Percentiles rank a stretch among this genome's conserved stretches.
Evolutionary conservation across 2,329 filamentous ascomycete genomes (phyloP).

Genomic region (Xylaria sp.): DNA sequence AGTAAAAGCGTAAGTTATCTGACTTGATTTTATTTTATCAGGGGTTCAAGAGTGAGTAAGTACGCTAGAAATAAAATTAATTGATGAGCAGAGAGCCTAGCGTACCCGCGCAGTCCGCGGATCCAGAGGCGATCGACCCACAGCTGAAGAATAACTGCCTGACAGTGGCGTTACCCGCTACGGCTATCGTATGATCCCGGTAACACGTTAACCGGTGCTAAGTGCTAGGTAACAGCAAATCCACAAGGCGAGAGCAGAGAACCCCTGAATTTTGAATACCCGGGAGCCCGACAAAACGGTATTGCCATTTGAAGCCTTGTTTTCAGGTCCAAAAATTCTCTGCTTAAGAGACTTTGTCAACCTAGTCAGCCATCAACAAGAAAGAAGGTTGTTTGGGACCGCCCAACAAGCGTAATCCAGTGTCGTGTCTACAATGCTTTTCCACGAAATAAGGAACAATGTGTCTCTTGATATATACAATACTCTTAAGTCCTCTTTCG

Average conservation of each 20-base stretch:
- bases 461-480: constrained; percentile 20
- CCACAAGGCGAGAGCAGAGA: background rate
- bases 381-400: background rate
- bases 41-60: constrained; percentile 31
- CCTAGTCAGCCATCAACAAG: background rate
- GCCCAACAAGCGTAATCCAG: background rate
- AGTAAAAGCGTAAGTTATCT: constrained; percentile 10
- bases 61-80: constrained; percentile 37
- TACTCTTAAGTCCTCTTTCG: constrained; percentile 7
- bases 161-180: constrained; percentile 45
- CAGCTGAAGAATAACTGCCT: constrained; percentile 23
- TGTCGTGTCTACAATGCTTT: background rate
- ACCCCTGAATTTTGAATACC: constrained; percentile 13
- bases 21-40: constrained; percentile 21
- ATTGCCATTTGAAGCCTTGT: background rate
- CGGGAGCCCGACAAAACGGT: constrained; percentile 5
- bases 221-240: background rate
- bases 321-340: background rate
- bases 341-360: background rate
- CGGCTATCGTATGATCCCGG: constrained; percentile 38
- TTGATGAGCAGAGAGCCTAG: constrained; percentile 4
- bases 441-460: background rate
- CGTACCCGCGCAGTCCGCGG: constrained; percentile 30
- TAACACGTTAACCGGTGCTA: constrained; percentile 23
- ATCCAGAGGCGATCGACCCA: constrained; percentile 35